Base-by-base conservation (phyloP, 495 filamentous ascomycete species). In the Endocarpon pusillum region DNA sequence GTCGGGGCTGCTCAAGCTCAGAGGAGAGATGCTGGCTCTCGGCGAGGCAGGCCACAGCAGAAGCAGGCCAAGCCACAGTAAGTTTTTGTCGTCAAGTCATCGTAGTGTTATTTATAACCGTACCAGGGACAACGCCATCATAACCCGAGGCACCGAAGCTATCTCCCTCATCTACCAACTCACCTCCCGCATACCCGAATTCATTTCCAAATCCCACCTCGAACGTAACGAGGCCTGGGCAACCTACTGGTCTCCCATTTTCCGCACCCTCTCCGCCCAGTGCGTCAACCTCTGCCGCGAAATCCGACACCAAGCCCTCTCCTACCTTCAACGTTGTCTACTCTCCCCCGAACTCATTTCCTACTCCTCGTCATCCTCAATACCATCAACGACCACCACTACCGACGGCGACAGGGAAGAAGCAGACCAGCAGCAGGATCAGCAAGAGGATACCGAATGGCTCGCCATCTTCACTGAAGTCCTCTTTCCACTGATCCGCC, bases 181-280 rank as follows among this genome's bases (percentile, higher is more conserved):
- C 48, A 91, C 82, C 10, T 59, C 64, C 21, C 71, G 83, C 21
- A 83, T 89, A 4, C 84, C 89, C 2, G 63, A 69, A 30, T 65
- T 96, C 9, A 94, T 96, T 58, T 69, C 78, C 46, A 81, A 91
- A 47, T 94, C 85, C 16, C 91, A 96, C 42, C 71, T 96, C 1
- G 91, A 96, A 45, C 73, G 71, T 38, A 77, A 63, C 40, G 81
- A 94, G 65, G 89, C 89, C 22, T 99, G 89, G 89, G 81, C 81
- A 20, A 82, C 91, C 10, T 99, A 99, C 52, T 99, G 89, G 89
- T 76, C 85, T 11, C 91, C 86, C 16, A 87, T 96, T 21, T 87
- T 97, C 58, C 71, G 78, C 39, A 76, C 81, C 9, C 59, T 96
- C 19, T 89, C 81, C 6, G 69, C 70, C 6, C 89, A 97, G 57